phyloP scores from a whole-genome alignment of 75 land plant species.

The Sequoia sempervirens region DNA sequence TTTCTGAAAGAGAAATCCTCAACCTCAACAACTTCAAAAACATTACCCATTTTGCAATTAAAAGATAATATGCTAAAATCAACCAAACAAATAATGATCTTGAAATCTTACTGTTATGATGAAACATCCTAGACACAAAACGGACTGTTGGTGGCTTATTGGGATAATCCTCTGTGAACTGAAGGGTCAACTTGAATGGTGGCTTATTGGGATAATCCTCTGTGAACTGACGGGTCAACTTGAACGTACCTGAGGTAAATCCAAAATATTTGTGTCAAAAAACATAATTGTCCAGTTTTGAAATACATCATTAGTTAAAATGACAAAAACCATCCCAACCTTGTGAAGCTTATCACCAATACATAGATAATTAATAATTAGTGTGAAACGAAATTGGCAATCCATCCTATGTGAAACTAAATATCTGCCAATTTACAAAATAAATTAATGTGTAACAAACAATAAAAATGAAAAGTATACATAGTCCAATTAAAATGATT shows the following conservation, averaged over 20 bases:
- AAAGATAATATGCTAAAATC: not conserved
- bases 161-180: slow-evolving; percentile 89
- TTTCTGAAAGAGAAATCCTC: too few relatives aligned
- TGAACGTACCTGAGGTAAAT: slow-evolving; percentile 66
- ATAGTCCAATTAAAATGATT: too few relatives aligned
- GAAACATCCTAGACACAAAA: slow-evolving; percentile 82
- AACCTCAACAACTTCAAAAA: too few relatives aligned
- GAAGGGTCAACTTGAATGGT: slow-evolving; percentile 87
- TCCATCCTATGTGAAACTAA: too few relatives aligned
- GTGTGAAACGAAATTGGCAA: too few relatives aligned
- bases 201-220: slow-evolving; percentile 96
- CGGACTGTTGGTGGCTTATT: slow-evolving; percentile 91
- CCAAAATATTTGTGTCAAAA: not conserved
- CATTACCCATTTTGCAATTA: not conserved
- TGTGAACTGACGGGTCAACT: slow-evolving; percentile 81
- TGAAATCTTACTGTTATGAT: slow-evolving; percentile 50
- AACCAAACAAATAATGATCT: not conserved
- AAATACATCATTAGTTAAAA: not conserved
- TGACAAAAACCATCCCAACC: too few relatives aligned
- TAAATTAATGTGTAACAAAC: too few relatives aligned
- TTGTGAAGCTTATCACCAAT: too few relatives aligned
- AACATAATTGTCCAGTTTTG: not conserved
- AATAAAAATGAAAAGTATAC: too few relatives aligned
- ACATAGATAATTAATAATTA: too few relatives aligned
- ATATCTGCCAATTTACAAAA: too few relatives aligned